Evolutionary conservation across 148 eudicot genomes (phyloP).

Genomic region (Spergularia bocconei): DNA sequence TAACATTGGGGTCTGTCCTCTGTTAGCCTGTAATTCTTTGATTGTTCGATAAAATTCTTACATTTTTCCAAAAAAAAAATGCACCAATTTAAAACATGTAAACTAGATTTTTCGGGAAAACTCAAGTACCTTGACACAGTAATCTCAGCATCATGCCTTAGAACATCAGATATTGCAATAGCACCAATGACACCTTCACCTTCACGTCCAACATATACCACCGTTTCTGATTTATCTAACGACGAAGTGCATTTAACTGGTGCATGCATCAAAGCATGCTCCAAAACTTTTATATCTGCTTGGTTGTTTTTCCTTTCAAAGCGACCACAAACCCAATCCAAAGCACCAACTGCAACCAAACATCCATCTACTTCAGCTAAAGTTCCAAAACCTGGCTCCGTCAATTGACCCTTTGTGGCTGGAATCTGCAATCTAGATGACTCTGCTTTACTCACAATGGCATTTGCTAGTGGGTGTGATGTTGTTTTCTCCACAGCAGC

Average conservation of each 20-base stretch:
- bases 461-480: constrained; percentile 90
- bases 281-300: constrained; percentile 45
- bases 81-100: no score
- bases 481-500: constrained; percentile 98
- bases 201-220: constrained; percentile 88
- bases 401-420: constrained; percentile 63
- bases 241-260: constrained; percentile 33
- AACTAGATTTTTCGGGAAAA: no score
- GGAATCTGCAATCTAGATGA: constrained; percentile 60
- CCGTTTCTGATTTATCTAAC: constrained; percentile 56
- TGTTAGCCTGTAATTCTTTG: no score
- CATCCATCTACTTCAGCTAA: constrained; percentile 90
- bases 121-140: constrained; percentile 57
- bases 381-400: constrained; percentile 92
- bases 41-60: no score
- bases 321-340: constrained; percentile 75
- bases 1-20: no score
- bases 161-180: constrained; percentile 69
- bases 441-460: constrained; percentile 75
- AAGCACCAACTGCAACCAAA: constrained; percentile 82
- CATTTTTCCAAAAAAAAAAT: no score
- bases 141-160: constrained; percentile 73
- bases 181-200: constrained; percentile 89
- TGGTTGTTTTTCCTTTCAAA: constrained; percentile 49
- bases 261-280: constrained; percentile 44